Evolutionary conservation across 2,329 filamentous ascomycete genomes (phyloP).

Genomic region (Orbilia brochopaga): DNA sequence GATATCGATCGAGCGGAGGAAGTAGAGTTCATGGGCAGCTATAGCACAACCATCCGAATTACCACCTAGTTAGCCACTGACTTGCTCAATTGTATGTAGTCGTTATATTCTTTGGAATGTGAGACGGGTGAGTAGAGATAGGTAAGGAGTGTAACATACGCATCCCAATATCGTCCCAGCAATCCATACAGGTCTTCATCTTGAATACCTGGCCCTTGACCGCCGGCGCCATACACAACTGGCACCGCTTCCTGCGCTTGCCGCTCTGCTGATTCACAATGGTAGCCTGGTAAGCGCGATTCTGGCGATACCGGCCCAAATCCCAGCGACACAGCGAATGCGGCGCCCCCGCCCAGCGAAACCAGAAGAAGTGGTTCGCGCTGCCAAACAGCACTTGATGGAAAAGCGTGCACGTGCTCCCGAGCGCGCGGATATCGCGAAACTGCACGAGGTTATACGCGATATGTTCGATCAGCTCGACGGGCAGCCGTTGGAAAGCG

Average conservation of each 20-base stretch:
- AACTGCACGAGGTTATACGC: constrained; percentile 20
- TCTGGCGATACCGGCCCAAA: constrained; percentile 35
- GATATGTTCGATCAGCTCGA: constrained; percentile 40
- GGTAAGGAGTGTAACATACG: constrained; percentile 18
- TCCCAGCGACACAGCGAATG: constrained; percentile 47
- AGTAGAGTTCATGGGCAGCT: constrained; percentile 42
- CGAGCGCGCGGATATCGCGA: constrained; percentile 35
- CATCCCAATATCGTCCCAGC: constrained; percentile 46
- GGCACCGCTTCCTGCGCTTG: constrained; percentile 36
- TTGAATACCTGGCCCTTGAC: constrained; percentile 25
- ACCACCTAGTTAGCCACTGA: neutral
- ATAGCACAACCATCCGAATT: neutral
- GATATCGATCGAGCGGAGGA: constrained; percentile 26
- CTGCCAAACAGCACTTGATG: constrained; percentile 33
- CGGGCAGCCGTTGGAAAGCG: constrained; percentile 37
- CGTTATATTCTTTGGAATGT: neutral
- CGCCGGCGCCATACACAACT: constrained; percentile 40
- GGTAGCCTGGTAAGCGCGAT: constrained; percentile 41
- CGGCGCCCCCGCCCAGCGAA: constrained; percentile 31
- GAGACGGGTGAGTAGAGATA: neutral
- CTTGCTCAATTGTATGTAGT: neutral
- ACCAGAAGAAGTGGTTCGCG: constrained; percentile 48
- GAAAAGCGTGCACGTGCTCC: constrained; percentile 35
- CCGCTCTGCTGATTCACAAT: constrained; percentile 47
- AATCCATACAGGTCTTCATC: constrained; percentile 43